Conservation (phyloP, 257 asterid species). For the Solanum paucissectum region DNA sequence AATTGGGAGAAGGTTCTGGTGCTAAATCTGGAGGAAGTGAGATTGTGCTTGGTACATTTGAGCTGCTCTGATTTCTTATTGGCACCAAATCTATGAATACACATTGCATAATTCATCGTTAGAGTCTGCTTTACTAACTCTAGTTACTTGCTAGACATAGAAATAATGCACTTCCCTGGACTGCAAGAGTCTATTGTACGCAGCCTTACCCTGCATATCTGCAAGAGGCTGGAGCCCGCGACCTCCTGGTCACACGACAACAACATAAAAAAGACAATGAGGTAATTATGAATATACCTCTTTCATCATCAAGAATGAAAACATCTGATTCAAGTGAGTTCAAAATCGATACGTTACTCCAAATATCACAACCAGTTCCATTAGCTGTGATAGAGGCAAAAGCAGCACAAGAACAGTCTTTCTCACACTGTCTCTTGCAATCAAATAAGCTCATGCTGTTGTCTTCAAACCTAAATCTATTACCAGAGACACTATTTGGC, state of each 20-base stretch:
- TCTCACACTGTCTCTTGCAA: background rate
- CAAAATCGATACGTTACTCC: background rate
- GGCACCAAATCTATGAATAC: background rate
- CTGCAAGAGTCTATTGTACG: background rate
- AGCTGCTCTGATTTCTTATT: background rate
- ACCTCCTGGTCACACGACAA: background rate
- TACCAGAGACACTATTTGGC: background rate
- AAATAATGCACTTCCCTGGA: background rate
- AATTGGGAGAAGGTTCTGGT: background rate
- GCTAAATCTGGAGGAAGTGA: background rate
- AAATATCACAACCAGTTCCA: background rate
- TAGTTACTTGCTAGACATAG: background rate
- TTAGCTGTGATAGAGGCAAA: background rate
- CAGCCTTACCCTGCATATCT: background rate
- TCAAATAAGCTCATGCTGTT: background rate
- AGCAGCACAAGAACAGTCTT: background rate
- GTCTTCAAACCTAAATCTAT: background rate
- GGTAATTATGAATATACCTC: background rate
- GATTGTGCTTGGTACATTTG: background rate
- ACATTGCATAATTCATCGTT: background rate
- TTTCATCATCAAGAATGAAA: background rate
- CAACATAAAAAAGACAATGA: background rate
- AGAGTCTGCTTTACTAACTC: background rate
- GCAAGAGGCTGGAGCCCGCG: background rate
- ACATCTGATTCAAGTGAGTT: background rate